phyloP scores from a whole-genome alignment of 768 basidiomycete genomes.

The Lactarius deliciosus region DNA sequence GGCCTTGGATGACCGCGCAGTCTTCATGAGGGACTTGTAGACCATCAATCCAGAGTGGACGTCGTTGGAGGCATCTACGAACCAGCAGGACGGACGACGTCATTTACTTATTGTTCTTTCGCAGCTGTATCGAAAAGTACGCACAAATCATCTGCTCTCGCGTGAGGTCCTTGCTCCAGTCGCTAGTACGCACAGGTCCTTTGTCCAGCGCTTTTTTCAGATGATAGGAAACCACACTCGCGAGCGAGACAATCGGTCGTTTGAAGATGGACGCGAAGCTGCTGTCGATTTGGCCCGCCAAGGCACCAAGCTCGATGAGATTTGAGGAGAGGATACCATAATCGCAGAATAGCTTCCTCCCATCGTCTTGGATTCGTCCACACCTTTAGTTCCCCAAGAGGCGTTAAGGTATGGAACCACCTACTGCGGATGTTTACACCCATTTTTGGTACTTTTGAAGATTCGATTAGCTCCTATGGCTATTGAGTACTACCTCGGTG shows the following conservation, averaged over 20 bases:
- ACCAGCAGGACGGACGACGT: not conserved
- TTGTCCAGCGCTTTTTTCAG: slow-evolving; percentile 42
- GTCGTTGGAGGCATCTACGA: slow-evolving; percentile 52
- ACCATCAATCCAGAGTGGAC: slow-evolving; percentile 48
- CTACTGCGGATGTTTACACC: slow-evolving; percentile 51
- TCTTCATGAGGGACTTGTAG: slow-evolving; percentile 39
- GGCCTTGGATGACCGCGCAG: slow-evolving; percentile 34
- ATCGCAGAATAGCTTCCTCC: slow-evolving; percentile 48
- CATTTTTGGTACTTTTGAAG: slow-evolving; percentile 41
- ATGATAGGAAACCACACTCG: slow-evolving; percentile 46
- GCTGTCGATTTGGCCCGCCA: slow-evolving; percentile 44
- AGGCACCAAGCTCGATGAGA: slow-evolving; percentile 47
- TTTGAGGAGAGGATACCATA: slow-evolving; percentile 44
- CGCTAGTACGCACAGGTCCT: slow-evolving; percentile 46
- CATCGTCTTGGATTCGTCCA: slow-evolving; percentile 41
- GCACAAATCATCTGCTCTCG: slow-evolving; percentile 43
- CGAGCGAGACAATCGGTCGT: slow-evolving; percentile 45
- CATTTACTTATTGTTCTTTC: not conserved
- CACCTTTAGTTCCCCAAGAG: not conserved
- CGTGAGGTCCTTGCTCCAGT: slow-evolving; percentile 46
- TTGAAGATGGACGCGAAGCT: slow-evolving; percentile 37
- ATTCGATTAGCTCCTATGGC: slow-evolving; percentile 47
- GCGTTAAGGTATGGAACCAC: slow-evolving; percentile 25
- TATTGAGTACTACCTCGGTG: not conserved
- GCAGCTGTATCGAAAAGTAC: not conserved